Percentiles rank a stretch among this genome's conserved stretches.
Conservation (phyloP, 78 protist genomes). For the Isochrysis galbana region DNA sequence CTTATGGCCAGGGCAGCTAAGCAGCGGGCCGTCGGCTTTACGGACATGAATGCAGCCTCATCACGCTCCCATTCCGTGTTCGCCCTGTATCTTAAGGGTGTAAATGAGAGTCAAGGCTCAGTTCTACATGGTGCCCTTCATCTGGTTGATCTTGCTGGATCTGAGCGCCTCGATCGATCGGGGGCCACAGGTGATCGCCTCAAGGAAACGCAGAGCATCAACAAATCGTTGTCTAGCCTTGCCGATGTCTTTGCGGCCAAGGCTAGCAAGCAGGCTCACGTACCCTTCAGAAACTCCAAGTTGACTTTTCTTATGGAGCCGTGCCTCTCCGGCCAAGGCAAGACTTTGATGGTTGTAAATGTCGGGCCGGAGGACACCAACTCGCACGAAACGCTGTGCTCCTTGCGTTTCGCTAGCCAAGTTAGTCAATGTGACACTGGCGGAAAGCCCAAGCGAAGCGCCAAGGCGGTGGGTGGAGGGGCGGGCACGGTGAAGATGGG, state of each 20-base stretch:
- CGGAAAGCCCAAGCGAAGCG: not conserved
- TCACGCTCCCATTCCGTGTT: slow-evolving; percentile 76
- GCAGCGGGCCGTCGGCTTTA: slow-evolving; percentile 54
- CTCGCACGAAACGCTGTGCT: not conserved
- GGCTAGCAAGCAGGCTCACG: not conserved
- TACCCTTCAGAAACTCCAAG: slow-evolving; percentile 33
- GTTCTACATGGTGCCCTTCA: slow-evolving; percentile 16
- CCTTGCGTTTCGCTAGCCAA: not conserved
- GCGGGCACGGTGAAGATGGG: too few relatives aligned
- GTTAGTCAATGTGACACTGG: not conserved
- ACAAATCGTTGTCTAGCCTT: slow-evolving; percentile 53
- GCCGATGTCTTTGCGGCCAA: slow-evolving; percentile 57
- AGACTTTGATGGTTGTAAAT: slow-evolving; percentile 39
- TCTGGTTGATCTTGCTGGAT: slow-evolving; percentile 65
- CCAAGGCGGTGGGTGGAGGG: not conserved
- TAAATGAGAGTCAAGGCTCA: not conserved
- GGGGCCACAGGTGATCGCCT: slow-evolving; percentile 31
- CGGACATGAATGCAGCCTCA: slow-evolving; percentile 63
- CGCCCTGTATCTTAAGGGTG: slow-evolving; percentile 41
- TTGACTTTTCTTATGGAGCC: slow-evolving; percentile 28
- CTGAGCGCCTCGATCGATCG: slow-evolving; percentile 38
- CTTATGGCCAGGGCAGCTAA: slow-evolving; percentile 9
- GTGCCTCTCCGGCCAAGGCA: slow-evolving; percentile 25
- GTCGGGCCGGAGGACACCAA: not conserved
- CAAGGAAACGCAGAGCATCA: slow-evolving; percentile 54